Conservation (phyloP, 1,284 basidiomycete genomes). For the Tremellales sp. region DNA sequence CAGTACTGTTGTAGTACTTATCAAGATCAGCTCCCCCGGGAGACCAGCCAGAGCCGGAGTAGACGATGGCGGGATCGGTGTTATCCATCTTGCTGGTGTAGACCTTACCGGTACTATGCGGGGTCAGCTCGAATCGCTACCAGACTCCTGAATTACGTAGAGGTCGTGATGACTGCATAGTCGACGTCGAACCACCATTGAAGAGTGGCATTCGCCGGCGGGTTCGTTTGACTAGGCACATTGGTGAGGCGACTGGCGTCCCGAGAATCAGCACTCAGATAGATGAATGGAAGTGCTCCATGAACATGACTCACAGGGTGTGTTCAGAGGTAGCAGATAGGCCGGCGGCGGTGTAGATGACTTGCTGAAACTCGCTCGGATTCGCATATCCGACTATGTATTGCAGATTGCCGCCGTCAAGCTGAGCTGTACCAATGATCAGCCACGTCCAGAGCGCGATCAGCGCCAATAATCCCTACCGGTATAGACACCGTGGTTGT, state of each 20-base stretch:
- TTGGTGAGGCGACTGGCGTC: conserved; percentile 20
- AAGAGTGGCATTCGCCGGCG: conserved; percentile 7
- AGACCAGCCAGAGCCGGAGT: background rate
- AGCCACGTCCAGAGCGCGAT: background rate
- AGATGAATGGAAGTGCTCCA: background rate
- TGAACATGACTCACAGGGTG: background rate
- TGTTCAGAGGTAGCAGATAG: conserved; percentile 2
- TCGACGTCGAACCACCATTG: conserved; percentile 22
- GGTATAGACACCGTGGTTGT: conserved; percentile 23
- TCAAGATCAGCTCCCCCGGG: background rate
- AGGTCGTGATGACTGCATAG: conserved; percentile 16
- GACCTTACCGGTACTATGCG: conserved; percentile 3
- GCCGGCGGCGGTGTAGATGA: conserved; percentile 9
- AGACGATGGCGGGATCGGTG: conserved; percentile 5
- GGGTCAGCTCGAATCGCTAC: background rate
- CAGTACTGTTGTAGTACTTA: conserved; percentile 8
- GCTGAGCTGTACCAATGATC: conserved; percentile 7
- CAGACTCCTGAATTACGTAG: conserved; percentile 3
- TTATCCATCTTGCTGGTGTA: conserved; percentile 7
- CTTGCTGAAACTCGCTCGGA: conserved; percentile 6
- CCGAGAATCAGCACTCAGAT: background rate
- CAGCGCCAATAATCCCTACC: conserved; percentile 7
- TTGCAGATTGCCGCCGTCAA: conserved; percentile 11
- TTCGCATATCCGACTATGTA: conserved; percentile 8
- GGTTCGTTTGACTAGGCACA: conserved; percentile 7